Percentiles rank a stretch among this genome's conserved stretches.
Evolutionary conservation across 805 yeast genomes (phyloP).

Genomic region (Candida krabiensis): DNA sequence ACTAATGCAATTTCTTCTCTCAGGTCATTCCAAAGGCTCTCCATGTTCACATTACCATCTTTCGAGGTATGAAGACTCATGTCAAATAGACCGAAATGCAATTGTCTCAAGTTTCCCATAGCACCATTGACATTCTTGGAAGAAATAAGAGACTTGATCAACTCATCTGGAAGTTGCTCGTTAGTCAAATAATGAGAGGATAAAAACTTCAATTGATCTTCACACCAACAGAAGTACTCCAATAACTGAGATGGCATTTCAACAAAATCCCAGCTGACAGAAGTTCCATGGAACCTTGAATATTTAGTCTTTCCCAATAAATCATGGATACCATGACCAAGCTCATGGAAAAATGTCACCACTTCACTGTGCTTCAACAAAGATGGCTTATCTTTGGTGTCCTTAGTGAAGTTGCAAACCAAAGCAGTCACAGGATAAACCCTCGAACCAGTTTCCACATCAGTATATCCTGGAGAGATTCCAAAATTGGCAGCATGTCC

Average conservation of each 20-base stretch:
- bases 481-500: conserved; percentile 88
- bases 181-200: conserved; percentile 64
- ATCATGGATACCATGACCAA: conserved; percentile 87
- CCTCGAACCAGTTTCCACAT: conserved; percentile 45
- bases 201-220: conserved; percentile 53
- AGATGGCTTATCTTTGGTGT: conserved; percentile 67
- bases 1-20: conserved; percentile 63
- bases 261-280: conserved; percentile 82
- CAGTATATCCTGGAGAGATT: conserved; percentile 56
- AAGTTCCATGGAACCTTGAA: conserved; percentile 72
- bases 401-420: conserved; percentile 83
- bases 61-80: conserved; percentile 60
- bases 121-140: conserved; percentile 81
- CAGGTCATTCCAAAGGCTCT: conserved; percentile 61
- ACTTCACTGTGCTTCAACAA: conserved; percentile 77
- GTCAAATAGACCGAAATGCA: conserved; percentile 78
- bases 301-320: conserved; percentile 64
- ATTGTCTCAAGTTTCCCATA: conserved; percentile 67
- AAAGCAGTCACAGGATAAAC: conserved; percentile 71
- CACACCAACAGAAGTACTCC: conserved; percentile 87
- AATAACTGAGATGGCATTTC: conserved; percentile 91
- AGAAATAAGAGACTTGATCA: conserved; percentile 56
- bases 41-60: conserved; percentile 50
- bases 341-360: conserved; percentile 83
- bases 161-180: conserved; percentile 53